Conservation (phyloP, 1,284 basidiomycete species). For the Gomphus sp. region DNA sequence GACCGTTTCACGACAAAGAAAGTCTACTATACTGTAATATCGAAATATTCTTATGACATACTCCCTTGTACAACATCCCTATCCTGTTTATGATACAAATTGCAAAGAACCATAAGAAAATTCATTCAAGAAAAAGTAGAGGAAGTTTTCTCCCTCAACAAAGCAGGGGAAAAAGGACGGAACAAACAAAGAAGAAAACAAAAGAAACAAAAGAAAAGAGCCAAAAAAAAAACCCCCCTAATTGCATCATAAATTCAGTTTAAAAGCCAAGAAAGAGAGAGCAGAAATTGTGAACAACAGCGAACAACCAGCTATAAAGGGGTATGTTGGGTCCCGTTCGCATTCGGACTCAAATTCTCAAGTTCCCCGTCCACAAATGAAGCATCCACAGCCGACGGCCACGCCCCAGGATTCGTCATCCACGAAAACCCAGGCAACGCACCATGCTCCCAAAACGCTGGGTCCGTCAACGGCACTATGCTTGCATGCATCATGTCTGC, state of each 20-base stretch:
- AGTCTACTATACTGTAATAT: too few relatives aligned
- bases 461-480: not conserved
- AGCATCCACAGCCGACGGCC: not conserved
- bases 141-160: too few relatives aligned
- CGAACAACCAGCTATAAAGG: not conserved
- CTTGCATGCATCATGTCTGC: not conserved
- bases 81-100: too few relatives aligned
- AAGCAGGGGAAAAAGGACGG: too few relatives aligned
- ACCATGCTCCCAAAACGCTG: constrained; percentile 1
- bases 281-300: not conserved
- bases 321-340: not conserved
- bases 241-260: not conserved
- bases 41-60: too few relatives aligned
- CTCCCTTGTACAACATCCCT: too few relatives aligned
- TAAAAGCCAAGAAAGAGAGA: not conserved
- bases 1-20: too few relatives aligned
- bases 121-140: too few relatives aligned
- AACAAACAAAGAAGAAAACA: too few relatives aligned
- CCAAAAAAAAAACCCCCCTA: too few relatives aligned
- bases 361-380: not conserved
- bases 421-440: constrained; percentile 3
- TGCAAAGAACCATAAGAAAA: too few relatives aligned
- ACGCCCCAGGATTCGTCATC: not conserved
- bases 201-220: too few relatives aligned
- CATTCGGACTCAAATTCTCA: not conserved